Evolutionary conservation across 208 protist species (phyloP), one percentile per base, ranked within the genome.

Genomic region (Wallacemonas collosoma): DNA sequence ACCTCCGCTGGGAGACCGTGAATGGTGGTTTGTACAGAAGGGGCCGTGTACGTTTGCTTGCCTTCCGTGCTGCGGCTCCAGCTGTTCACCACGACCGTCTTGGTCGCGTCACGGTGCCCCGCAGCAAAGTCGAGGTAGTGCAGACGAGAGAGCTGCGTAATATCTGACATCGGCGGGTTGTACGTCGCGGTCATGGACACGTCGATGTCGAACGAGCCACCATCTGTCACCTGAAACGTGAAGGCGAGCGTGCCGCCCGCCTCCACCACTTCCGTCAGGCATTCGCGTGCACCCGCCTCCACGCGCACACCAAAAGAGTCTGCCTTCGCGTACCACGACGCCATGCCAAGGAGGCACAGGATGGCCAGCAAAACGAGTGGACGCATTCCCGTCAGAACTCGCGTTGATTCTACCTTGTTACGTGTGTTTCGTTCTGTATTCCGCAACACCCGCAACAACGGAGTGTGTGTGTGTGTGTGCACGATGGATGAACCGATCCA

Each of bases 131-230:
- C 74, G 50, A 74, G 85, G 79, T 79, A 89, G 60, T 91, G 86
- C 51, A 88, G 65, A 44, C 72, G 83, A 17, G 62, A 70, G 39
- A 82, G 63, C 38, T 84, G 62, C 15, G 45, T 48, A 40, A 81
- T 61, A 50, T 58, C 69, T 3, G 73, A 55, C 76, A 87, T 67
- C 5, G 83, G 76, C 36, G 80, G 80, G 36, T 80, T 82, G 26
- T 55, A 73, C 17, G 71, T 83, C 53, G 81, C 75, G 44, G 54
- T 76, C 79, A 92, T 76, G 44, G 68, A 65, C 17, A 72, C 87
- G 55, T 91, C 83, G 35, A 94, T 75, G 68, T 94, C 87, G 56
- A 93, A 87, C 35, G 80, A 71, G 36, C 89, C 89, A 62, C 89
- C 89, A 72, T 90, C 78, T 9, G 83, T 89, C 68, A 94, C 89